Base-by-base conservation (phyloP, 108 stramenopile species). In the Pelagomonas calceolata region DNA sequence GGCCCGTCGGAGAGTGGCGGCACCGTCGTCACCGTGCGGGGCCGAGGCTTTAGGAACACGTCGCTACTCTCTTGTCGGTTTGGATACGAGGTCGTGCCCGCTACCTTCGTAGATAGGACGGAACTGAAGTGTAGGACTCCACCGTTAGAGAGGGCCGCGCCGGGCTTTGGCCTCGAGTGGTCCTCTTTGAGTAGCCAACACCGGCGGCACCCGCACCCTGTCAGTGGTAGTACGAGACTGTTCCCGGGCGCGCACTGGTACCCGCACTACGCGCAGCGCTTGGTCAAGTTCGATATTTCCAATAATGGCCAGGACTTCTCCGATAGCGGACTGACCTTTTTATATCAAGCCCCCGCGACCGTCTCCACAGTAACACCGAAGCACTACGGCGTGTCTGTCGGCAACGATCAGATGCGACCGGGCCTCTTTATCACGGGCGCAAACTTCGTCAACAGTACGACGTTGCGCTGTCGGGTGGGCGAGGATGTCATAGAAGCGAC, bases 241-340 rank as follows among this genome's bases (percentile, higher is more conserved):
- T 89, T 90, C 76, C 87, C 87, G 0, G 68, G 51, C n/a, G 79
- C 84, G 0, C 85, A 89, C 71, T 63, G 66, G 43, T 88, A 87
- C 76, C 90, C 90, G 4, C 74, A 80, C 33, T 85, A 83, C 68
- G 67, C 75, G 4, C 78, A 81, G 21, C 68, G 70, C 39, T 46
- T 87, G 63, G 89, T 88, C 4, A 69, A 71, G 21, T 70, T 92
- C 10, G 89, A 90, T 68, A 74, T 90, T 0, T 82, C 83, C 45
- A 84, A 85, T 45, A 91, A 92, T 63, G 75, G 76, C 16, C 73
- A 84, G 75, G 80, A 84, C 64, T 89, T 69, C 33, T 81, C 73
- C n/a, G 67, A 79, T 68, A 45, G 34, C 34, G 82, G 77, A 14
- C 70, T 82, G 18, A 72, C 73, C 36, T 85, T 69, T 51, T 69